These are phyloP conservation scores for Glycine tomentella DNA, from an alignment of 306 rosid species.

Conservation along the genomic window DNA sequence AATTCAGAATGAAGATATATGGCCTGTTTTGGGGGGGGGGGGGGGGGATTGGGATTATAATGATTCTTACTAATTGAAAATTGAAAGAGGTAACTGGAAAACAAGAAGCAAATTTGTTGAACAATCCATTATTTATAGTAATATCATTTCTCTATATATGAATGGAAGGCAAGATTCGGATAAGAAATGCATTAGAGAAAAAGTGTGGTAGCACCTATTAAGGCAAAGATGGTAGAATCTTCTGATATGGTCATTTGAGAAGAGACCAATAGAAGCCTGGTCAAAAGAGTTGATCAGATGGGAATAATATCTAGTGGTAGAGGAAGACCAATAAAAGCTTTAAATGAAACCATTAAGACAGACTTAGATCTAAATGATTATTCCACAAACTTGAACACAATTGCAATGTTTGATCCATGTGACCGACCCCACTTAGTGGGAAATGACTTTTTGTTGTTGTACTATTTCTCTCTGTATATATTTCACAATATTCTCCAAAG, in stretches of 20 bases:
- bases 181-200: no score
- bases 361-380: neutral
- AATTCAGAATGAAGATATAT: neutral
- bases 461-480: neutral
- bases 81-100: neutral
- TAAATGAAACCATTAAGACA: neutral
- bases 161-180: no score
- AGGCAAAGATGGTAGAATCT: no score
- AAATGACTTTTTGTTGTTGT: neutral
- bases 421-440: neutral
- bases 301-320: slow-evolving; percentile 1
- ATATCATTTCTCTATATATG: no score
- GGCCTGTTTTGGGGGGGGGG: neutral
- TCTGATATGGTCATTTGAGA: no score
- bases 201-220: no score
- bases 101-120: neutral
- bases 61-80: neutral
- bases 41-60: neutral
- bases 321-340: neutral
- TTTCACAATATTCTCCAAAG: neutral
- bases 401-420: neutral
- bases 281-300: neutral
- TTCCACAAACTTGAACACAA: neutral
- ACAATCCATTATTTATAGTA: neutral
- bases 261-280: no score